Percentiles rank a stretch among this genome's conserved stretches.
Conservation (phyloP, 140 eudicot species). For the Flaveria floridana region DNA sequence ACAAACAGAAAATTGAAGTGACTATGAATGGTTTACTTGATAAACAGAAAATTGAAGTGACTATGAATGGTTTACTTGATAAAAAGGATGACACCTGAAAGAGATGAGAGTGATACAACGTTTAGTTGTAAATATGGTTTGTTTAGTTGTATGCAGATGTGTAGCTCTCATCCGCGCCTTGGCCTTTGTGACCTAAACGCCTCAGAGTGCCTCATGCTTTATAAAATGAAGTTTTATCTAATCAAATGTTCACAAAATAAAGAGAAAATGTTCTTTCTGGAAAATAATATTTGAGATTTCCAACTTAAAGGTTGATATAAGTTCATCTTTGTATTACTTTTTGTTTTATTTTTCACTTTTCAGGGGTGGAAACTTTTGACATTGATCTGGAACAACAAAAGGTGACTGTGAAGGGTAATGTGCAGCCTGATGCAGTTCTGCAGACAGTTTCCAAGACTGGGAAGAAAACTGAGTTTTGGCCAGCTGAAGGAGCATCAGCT, state of each 20-base stretch:
- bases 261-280: neutral
- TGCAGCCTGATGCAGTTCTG: slow-evolving; percentile 60
- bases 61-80: no score
- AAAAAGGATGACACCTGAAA: no score
- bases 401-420: slow-evolving; percentile 67
- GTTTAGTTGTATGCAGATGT: no score
- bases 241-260: neutral
- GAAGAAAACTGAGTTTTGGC: slow-evolving; percentile 65
- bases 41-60: neutral
- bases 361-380: slow-evolving; percentile 62
- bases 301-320: neutral
- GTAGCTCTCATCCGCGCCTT: neutral
- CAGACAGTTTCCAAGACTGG: slow-evolving; percentile 72
- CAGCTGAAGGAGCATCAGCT: slow-evolving; percentile 38
- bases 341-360: neutral
- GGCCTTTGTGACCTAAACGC: neutral
- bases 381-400: slow-evolving; percentile 55
- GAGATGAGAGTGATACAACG: no score
- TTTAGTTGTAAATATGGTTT: no score
- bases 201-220: neutral
- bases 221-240: neutral
- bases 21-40: no score
- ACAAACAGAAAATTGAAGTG: neutral
- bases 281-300: neutral
- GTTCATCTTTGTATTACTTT: neutral